A percentile compares a stretch with the other conserved stretches of the same genome.
Evolutionary conservation across 371 early-diverging fungal species (phyloP).

Genomic region (Rhizomucor pusillus): DNA sequence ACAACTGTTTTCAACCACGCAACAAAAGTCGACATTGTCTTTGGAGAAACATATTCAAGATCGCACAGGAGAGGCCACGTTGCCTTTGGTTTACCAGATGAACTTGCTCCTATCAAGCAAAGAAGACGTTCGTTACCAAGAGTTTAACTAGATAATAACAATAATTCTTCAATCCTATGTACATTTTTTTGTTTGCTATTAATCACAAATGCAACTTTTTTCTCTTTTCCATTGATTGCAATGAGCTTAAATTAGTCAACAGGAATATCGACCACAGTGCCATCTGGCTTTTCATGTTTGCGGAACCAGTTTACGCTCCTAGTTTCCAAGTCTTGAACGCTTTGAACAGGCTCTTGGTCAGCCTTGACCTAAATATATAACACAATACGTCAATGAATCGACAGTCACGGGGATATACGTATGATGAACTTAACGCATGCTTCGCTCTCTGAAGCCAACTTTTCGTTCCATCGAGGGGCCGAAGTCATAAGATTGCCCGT

Average conservation of each 20-base stretch:
- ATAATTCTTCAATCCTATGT: background rate
- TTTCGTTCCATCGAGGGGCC: conserved; percentile 20
- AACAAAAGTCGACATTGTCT: conserved; percentile 6
- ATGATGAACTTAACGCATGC: conserved; percentile 1
- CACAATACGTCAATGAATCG: too few species aligned
- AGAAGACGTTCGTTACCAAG: conserved; percentile 12
- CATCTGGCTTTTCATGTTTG: conserved; percentile 8
- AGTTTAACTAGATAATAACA: conserved; percentile 1
- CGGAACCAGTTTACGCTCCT: conserved; percentile 11
- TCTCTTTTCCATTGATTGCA: too few species aligned
- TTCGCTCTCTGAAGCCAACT: conserved; percentile 20
- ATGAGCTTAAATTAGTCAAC: too few species aligned
- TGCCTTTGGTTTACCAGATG: conserved; percentile 12
- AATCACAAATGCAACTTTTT: too few species aligned
- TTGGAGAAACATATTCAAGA: conserved; percentile 9
- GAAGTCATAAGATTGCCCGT: conserved; percentile 13
- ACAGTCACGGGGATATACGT: too few species aligned
- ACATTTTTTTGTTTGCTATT: background rate
- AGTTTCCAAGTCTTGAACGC: conserved; percentile 10
- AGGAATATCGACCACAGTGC: background rate
- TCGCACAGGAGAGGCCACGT: conserved; percentile 9
- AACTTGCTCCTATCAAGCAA: conserved; percentile 8
- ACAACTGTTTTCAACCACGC: conserved; percentile 7
- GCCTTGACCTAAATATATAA: conserved; percentile 18
- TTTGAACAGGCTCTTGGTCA: conserved; percentile 14